Evolutionary conservation across 495 filamentous ascomycete species (phyloP).

Genomic region (Talaromyces proteolyticus): DNA sequence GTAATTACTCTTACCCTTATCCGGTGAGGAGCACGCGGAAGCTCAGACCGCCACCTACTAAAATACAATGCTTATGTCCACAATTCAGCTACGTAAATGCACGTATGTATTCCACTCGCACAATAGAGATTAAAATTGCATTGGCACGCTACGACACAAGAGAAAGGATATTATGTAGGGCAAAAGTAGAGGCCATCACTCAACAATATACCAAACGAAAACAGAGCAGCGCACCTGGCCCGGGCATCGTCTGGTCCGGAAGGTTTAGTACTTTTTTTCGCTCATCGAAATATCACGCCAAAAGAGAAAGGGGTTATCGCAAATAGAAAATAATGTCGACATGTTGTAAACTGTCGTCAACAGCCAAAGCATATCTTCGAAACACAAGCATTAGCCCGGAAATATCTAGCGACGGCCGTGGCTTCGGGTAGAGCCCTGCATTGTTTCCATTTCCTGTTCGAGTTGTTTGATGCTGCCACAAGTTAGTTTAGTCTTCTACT

Average conservation of each 20-base stretch:
- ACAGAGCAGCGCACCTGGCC: constrained; percentile 4
- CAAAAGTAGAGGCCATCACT: constrained; percentile 42
- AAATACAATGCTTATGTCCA: neutral
- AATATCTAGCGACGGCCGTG: constrained; percentile 82
- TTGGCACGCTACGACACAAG: constrained; percentile 36
- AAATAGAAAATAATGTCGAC: constrained; percentile 10
- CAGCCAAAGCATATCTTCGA: constrained; percentile 12
- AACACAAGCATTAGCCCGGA: neutral
- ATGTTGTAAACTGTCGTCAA: too few relatives aligned
- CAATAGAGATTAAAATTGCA: constrained; percentile 22
- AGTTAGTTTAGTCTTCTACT: constrained; percentile 18
- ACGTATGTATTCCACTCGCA: too few relatives aligned
- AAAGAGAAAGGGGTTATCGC: constrained; percentile 5
- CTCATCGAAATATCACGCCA: constrained; percentile 20
- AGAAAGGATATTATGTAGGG: constrained; percentile 43
- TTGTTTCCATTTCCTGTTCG: constrained; percentile 83
- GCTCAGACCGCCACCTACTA: neutral
- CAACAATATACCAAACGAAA: constrained; percentile 33
- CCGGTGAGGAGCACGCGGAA: neutral
- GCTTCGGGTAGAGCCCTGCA: constrained; percentile 92
- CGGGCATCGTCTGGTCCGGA: constrained; percentile 4
- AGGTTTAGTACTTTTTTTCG: constrained; percentile 5
- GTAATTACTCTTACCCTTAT: too few relatives aligned
- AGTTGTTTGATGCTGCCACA: constrained; percentile 77
- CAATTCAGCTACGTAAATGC: too few relatives aligned